Evolutionary conservation across 768 basidiomycete genomes (phyloP), one percentile per base, ranked within the genome.

Genomic region (Suillus variegatus): DNA sequence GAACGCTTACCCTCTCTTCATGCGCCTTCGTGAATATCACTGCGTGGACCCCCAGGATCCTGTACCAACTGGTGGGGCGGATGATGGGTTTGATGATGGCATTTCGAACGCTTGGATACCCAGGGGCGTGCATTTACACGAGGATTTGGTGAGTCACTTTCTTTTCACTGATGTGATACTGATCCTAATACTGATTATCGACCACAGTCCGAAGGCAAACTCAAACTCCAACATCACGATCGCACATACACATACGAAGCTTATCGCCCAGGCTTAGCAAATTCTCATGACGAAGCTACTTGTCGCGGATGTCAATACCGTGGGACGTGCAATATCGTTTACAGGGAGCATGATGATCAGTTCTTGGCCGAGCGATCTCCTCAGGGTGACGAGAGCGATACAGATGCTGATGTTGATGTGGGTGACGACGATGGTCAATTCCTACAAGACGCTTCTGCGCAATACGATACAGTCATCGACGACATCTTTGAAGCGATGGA

Each of bases 1-100:
- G 41, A 77, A 76, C 6, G 82, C 81, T 64, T 76, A 80, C 28
- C 88, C 88, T 5, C 68, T 90, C 44, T 89, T 83, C 71, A 80
- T 91, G 77, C 81, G 86, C 13, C 74, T 91, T 32, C 75, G 77
- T 51, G 90, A 92, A 71, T 85, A 84, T 60, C 78, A 82, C 61
- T 82, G 81, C 66, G 76, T 81, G 70, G 76, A 85, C 49, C 82
- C 84, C 20, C 77, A 72, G 60, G 71, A 68, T 40, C 80, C 77
- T 2, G 71, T 65, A 3, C 47, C 67, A 14, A n/a, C 66, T 3
- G 78, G 76, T 16, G 74, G 68, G 14, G 22, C 36, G 9, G 36
- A 58, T 7, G 72, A 68, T 12, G 60, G 38, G 12, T 65, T 74
- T 61, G 75, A 80, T 28, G 82, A 83, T 49, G 76, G 80, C 32